Evolutionary conservation across 78 protist genomes (phyloP), one percentile per base, ranked within the genome.

Genomic region (Trichosphaerium sp.): DNA sequence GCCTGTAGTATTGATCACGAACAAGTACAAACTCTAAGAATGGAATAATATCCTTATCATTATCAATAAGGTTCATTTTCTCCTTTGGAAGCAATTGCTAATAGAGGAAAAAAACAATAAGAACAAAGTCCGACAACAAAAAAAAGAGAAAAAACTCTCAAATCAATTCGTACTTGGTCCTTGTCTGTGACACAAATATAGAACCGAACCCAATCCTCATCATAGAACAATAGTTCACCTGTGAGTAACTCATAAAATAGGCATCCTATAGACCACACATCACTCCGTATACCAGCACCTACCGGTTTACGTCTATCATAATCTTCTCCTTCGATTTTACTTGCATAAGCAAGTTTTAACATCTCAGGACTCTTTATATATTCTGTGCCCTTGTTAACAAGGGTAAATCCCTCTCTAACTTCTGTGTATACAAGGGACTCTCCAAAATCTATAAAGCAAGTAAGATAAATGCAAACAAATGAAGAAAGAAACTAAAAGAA

Each of bases 301-400:
- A 80, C 89, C 37, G 49, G 59, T 54, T 74, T 71, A 37, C 93
- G 35, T 39, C 87, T 35, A 51, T 86, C 91, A 38, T 74, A 86
- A 49, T 65, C 69, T n/a, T 44, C 85, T 12, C 80, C 32, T 7
- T 83, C 64, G 62, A 78, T 61, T 39, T 67, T 72, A 5, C 64
- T 57, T 2, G 76, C 64, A 35, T 58, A 71, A 2, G 85, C 91
- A 21, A 84, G 71, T 18, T 44, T 80, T 4, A 92, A 63, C 94
- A 92, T 89, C 79, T 92, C 97, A 38, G 97, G 97, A 49, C 81
- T 44, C 77, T 89, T 90, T 63, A 87, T 82, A 72, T 67, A 88
- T 69, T 92, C 97, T 0, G 97, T 92, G 37, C 97, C 97, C 4
- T 91, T 37, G 68, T 90, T 82, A 38, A 83, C 58, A 14, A 67